phyloP scores from a whole-genome alignment of 2,329 filamentous ascomycete genomes.

The Emmonsiellopsis sp. region DNA sequence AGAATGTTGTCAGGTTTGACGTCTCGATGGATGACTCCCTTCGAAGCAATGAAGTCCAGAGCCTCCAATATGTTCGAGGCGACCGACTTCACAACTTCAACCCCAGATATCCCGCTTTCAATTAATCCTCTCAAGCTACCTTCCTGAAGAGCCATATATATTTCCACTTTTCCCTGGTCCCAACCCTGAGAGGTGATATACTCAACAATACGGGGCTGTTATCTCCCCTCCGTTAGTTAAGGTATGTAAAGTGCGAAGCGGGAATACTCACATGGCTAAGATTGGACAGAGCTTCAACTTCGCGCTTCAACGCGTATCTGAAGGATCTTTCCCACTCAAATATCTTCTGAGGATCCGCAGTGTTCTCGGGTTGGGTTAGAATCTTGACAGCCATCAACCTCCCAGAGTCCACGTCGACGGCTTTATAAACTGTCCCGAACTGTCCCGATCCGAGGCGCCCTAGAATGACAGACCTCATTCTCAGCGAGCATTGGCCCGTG shows the following conservation, averaged over 20 bases:
- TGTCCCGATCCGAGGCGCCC: slow-evolving; percentile 8
- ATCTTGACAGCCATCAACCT: slow-evolving; percentile 7
- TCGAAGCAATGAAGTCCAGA: slow-evolving; percentile 14
- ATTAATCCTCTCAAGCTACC: slow-evolving; percentile 15
- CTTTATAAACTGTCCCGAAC: slow-evolving; percentile 11
- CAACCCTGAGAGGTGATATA: slow-evolving; percentile 4
- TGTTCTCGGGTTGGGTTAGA: slow-evolving; percentile 2
- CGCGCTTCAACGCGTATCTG: background rate
- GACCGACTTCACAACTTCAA: no score
- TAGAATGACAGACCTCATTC: slow-evolving; percentile 10
- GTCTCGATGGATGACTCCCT: slow-evolving; percentile 9
- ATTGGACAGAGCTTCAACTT: background rate
- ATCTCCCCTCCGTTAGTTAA: background rate
- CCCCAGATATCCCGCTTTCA: slow-evolving; percentile 1
- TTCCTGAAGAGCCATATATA: slow-evolving; percentile 12
- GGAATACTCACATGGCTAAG: background rate
- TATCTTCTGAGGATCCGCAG: background rate
- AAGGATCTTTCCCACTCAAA: no score
- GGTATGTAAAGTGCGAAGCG: background rate
- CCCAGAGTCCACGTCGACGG: slow-evolving; percentile 4
- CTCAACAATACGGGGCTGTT: slow-evolving; percentile 12
- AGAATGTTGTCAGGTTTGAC: slow-evolving; percentile 14
- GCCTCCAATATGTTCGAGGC: no score
- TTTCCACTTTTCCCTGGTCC: slow-evolving; percentile 8
- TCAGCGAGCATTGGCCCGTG: background rate